Evolutionary conservation across 345 rosid genomes (phyloP).

Genomic region (Lepidium africanum): DNA sequence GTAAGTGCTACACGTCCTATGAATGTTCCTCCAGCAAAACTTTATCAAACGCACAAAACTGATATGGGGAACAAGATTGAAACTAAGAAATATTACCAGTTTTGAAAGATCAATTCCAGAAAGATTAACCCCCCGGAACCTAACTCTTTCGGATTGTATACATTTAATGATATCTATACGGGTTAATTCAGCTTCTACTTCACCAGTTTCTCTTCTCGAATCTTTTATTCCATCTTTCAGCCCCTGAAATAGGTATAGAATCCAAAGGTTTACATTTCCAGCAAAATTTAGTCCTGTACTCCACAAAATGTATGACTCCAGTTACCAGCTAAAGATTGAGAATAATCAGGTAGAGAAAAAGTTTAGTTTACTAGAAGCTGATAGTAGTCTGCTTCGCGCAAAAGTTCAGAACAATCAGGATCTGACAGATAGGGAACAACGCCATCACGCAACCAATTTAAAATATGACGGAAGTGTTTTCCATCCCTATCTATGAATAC

Average conservation of each 20-base stretch:
- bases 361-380: slow-evolving; percentile 62
- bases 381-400: slow-evolving; percentile 81
- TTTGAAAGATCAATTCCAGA: slow-evolving; percentile 91
- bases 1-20: background rate
- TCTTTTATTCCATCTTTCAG: slow-evolving; percentile 51
- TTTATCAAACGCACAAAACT: background rate
- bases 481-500: slow-evolving; percentile 91
- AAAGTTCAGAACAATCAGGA: slow-evolving; percentile 53
- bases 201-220: slow-evolving; percentile 53
- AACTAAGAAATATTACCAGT: slow-evolving; percentile 46
- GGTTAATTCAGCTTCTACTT: slow-evolving; percentile 56
- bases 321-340: background rate
- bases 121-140: slow-evolving; percentile 82
- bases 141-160: slow-evolving; percentile 67
- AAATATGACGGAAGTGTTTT: slow-evolving; percentile 70
- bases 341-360: background rate
- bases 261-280: background rate
- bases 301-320: background rate
- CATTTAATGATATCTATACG: slow-evolving; percentile 85
- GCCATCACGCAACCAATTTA: slow-evolving; percentile 96
- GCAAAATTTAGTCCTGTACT: background rate
- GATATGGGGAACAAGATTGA: background rate
- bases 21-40: background rate
- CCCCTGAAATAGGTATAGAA: slow-evolving; percentile 42
- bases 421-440: slow-evolving; percentile 58